Base-by-base conservation (phyloP, 1,284 basidiomycete genomes). In the Cerioporus squamosus region DNA sequence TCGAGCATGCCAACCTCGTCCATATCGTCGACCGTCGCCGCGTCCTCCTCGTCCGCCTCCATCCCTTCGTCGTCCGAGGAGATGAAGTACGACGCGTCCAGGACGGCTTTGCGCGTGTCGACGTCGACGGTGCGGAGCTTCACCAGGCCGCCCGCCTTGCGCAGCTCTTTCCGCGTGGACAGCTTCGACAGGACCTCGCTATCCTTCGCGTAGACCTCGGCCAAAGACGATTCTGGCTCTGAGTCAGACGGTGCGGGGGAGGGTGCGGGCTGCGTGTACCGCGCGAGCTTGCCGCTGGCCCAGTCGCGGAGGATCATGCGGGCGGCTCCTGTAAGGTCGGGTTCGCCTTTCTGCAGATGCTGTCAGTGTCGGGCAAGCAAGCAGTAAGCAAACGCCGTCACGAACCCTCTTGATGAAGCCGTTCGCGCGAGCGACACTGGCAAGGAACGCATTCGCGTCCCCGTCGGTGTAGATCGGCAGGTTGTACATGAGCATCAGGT, bases 221-320 rank as follows among this genome's bases (percentile, higher is more conserved):
- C 60, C 29, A 75, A 52, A 29, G 67, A 51, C 20, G 68, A 29
- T 58, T 68, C 67, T 23, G 57, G 10, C 52, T 59, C 29, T 60
- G 63, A 44, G 50, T n/a, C n/a, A n/a, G n/a, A n/a, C n/a, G 66
- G 10, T 52, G 60, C 31, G 61, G 63, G 44, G 51, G 66, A 24
- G 23, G 17, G 75, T 62, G 9, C 68, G 2, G 88, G 86, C 20
- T 81, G 72, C 6, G 91, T 89, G 76, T 91, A 97, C 69, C 92
- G 90, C 15, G 87, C 83, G 68, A 98, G 85, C 63, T 85, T 87
- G 51, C 91, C 92, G 5, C 81, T 82, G 61, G 85, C 89, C 96
- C 96, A 99, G 76, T 98, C 96, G 24, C 93, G 88, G 44, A 98
- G 81, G 42, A 98, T 80, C 53, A 90, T 82, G 23, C 93, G 88